A percentile compares a stretch with the other conserved stretches of the same genome.
These are phyloP conservation scores for Gamsiella multidivaricata DNA, from an alignment of 192 early-diverging fungal species.

Conservation along the genomic window DNA sequence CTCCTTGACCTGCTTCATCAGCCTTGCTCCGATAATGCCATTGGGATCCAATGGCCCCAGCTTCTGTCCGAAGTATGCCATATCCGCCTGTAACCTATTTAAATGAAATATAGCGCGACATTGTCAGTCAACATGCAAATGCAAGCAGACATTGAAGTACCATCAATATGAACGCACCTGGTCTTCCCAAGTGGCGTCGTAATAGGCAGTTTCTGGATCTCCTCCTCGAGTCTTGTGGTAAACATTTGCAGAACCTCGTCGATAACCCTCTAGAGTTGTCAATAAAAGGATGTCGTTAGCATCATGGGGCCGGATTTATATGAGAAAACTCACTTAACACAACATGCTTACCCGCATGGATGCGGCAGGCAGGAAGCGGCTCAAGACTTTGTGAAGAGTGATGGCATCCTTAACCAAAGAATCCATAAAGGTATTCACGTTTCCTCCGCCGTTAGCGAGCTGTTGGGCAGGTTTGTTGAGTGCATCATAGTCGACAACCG, in stretches of 20 bases:
- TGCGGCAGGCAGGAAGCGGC: conserved; percentile 80
- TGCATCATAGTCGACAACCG: conserved; percentile 56
- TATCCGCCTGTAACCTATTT: conserved; percentile 39
- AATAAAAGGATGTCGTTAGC: background rate
- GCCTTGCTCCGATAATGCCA: conserved; percentile 33
- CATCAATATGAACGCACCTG: conserved; percentile 47
- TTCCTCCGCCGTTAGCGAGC: conserved; percentile 46
- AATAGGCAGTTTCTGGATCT: conserved; percentile 64
- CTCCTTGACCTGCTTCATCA: conserved; percentile 53
- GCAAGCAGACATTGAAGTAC: background rate
- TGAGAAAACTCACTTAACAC: too few relatives aligned
- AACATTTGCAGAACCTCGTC: conserved; percentile 83
- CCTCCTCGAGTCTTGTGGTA: conserved; percentile 77
- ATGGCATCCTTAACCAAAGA: conserved; percentile 89
- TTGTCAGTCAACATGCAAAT: background rate
- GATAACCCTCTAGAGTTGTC: conserved; percentile 70
- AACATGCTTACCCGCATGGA: conserved; percentile 70
- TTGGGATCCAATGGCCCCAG: conserved; percentile 40
- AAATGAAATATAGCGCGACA: background rate
- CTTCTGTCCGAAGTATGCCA: conserved; percentile 43
- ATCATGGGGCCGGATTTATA: background rate
- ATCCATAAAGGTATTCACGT: conserved; percentile 77
- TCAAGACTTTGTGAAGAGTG: conserved; percentile 92
- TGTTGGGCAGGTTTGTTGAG: conserved; percentile 49
- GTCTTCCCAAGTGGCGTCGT: conserved; percentile 72